A percentile compares a stretch with the other conserved stretches of the same genome.
Conservation (phyloP, 2,329 filamentous ascomycete species). For the Alternaria consortialis region DNA sequence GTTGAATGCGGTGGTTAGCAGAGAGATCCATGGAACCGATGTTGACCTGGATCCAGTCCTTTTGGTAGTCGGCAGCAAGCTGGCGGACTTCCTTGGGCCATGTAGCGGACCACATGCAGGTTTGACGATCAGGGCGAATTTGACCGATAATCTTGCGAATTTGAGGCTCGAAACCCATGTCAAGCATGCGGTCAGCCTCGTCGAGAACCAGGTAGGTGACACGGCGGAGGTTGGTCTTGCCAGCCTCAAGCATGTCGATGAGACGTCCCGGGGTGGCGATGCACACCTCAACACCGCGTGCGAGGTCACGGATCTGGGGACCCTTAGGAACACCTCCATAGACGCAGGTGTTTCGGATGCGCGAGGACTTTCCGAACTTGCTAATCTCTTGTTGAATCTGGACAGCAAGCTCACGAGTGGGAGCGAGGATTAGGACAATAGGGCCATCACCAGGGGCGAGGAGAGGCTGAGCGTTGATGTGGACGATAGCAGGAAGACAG, state of each 20-base stretch:
- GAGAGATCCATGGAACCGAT: conserved; percentile 95
- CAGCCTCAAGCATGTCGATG: conserved; percentile 98
- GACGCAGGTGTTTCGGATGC: conserved; percentile 98
- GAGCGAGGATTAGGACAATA: conserved; percentile 94
- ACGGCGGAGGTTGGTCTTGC: conserved; percentile 96
- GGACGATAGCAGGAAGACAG: conserved; percentile 96
- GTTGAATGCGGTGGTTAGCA: conserved; percentile 97
- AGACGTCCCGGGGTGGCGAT: conserved; percentile 97
- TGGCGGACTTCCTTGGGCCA: conserved; percentile 99
- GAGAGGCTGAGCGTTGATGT: conserved; percentile 99
- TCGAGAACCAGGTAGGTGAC: conserved; percentile 98
- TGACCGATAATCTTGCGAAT: conserved; percentile 98
- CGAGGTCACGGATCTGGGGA: conserved; percentile 92
- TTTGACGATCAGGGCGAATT: conserved; percentile 97
- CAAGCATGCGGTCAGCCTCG: conserved; percentile 98
- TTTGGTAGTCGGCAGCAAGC: conserved; percentile 87
- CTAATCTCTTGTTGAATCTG: conserved; percentile 99
- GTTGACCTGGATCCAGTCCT: conserved; percentile 98
- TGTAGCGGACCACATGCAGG: conserved; percentile 99
- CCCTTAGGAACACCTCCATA: conserved; percentile 99
- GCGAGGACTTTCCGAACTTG: conserved; percentile 97
- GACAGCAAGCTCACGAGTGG: conserved; percentile 96
- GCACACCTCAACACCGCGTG: conserved; percentile 95
- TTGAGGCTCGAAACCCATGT: conserved; percentile 99
- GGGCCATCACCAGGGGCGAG: conserved; percentile 94